Conservation (phyloP, 331 rosid genomes). For the Dryas integrifolia region DNA sequence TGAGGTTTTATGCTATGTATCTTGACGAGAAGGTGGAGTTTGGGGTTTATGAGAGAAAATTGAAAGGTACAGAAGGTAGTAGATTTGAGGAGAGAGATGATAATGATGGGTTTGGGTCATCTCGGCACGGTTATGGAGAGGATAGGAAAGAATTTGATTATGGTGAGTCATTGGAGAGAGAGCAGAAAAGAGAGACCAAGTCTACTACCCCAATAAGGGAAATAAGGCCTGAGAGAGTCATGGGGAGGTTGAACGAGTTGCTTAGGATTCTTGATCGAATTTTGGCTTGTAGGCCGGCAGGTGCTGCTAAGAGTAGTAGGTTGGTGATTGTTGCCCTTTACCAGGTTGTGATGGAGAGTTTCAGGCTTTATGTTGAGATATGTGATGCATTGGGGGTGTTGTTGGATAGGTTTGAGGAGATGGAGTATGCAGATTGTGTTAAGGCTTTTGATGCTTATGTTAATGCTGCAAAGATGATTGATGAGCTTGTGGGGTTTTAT, state of each 20-base stretch:
- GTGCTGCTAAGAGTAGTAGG: constrained; percentile 62
- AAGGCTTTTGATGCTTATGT: constrained; percentile 69
- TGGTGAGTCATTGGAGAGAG: constrained; percentile 37
- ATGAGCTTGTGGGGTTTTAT: constrained; percentile 64
- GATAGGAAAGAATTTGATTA: constrained; percentile 36
- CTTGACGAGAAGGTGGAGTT: constrained; percentile 69
- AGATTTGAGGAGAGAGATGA: constrained; percentile 25
- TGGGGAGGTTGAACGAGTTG: constrained; percentile 59
- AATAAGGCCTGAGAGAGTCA: constrained; percentile 58
- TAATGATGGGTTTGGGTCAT: too few relatives aligned
- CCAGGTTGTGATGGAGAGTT: constrained; percentile 71
- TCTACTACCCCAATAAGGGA: constrained; percentile 54
- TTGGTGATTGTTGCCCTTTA: constrained; percentile 60
- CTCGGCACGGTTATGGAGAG: constrained; percentile 2
- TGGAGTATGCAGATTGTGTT: constrained; percentile 65
- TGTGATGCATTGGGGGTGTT: constrained; percentile 72
- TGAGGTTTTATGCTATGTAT: constrained; percentile 57
- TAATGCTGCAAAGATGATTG: constrained; percentile 57
- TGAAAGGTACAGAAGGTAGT: constrained; percentile 24
- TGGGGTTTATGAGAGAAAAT: constrained; percentile 47
- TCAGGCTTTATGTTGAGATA: constrained; percentile 50
- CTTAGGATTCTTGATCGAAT: constrained; percentile 56
- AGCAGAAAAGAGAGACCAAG: constrained; percentile 30
- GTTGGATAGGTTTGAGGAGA: constrained; percentile 68
- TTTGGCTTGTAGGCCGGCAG: constrained; percentile 65